These are phyloP conservation scores for Xylona heveae DNA, from an alignment of 495 filamentous ascomycete genomes.

Conservation along the genomic window DNA sequence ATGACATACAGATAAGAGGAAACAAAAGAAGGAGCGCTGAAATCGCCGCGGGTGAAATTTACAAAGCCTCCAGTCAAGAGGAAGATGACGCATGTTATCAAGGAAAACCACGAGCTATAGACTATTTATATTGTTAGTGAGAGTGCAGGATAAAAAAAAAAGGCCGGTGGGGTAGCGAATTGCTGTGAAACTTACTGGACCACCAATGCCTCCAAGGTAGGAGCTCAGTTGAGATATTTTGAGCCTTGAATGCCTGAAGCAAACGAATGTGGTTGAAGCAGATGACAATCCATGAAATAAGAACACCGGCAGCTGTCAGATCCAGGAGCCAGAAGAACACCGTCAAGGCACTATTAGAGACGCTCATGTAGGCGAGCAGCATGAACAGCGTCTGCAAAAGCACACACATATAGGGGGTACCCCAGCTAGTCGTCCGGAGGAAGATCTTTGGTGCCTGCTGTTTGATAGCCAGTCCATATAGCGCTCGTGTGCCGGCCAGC, in stretches of 20 bases:
- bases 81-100: constrained; percentile 23
- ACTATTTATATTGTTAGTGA: constrained; percentile 9
- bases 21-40: constrained; percentile 23
- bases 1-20: constrained; percentile 25
- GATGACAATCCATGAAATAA: constrained; percentile 31
- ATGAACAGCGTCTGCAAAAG: constrained; percentile 28
- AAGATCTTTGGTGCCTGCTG: constrained; percentile 35
- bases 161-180: constrained; percentile 6
- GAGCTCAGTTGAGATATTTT: constrained; percentile 15
- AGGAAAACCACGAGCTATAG: constrained; percentile 15
- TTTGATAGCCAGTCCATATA: too few relatives aligned
- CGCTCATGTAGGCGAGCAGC: constrained; percentile 35
- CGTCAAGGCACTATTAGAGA: constrained; percentile 29
- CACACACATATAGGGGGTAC: constrained; percentile 38
- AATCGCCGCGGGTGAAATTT: constrained; percentile 25
- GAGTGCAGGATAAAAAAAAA: too few relatives aligned
- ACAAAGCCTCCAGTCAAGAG: constrained; percentile 25
- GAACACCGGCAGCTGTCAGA: constrained; percentile 28
- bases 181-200: constrained; percentile 13
- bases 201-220: constrained; percentile 26
- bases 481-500: too few relatives aligned
- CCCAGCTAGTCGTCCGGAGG: constrained; percentile 33
- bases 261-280: constrained; percentile 25
- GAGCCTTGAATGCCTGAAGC: constrained; percentile 18
- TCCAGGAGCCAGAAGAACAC: constrained; percentile 41